Base-by-base conservation (phyloP, 495 filamentous ascomycete genomes). In the Aspergillus nanangensis region DNA sequence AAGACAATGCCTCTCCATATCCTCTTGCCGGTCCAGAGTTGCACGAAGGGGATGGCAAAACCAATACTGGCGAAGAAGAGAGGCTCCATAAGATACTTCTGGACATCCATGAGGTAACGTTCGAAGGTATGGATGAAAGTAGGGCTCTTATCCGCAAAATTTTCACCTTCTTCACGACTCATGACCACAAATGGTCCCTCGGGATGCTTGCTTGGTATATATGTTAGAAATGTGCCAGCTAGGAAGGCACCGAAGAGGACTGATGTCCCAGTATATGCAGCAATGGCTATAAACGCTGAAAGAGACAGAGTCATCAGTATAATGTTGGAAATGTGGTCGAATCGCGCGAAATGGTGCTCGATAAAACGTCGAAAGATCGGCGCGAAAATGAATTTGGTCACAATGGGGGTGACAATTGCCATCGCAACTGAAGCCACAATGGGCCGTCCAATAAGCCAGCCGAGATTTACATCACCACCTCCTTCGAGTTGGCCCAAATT, bases 1-100 rank as follows among this genome's bases (percentile, higher is more conserved):
- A 82, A 91, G 10, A 87, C 63, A 0, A 88, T 47, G 0, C 87
- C 87, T 34, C 77, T 75, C 87, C 83, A 91, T n/a, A 88, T 61
- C 0, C 83, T 70, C 41, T 66, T 55, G 5, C 76, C 76, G 0
- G 59, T 66, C 65, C 87, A 90, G 52, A 91, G 75, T 11, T 77
- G 55, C 8, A 77, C 67, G 32, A 90, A 82, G 0, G 87, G 86
- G 18, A 92, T 84, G 0, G 85, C 80, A 51, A 90, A 89, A 1
- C 87, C 84, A 24, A 90, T 81, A 53, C 72, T 68, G 25, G 74
- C 76, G 50, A 91, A 92, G 67, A 91, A 90, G 41, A 88, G 72
- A 1, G 86, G 84, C 39, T 81, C 77, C 18, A 91, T 72, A 3
- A 89, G 61, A 35, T 68, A 73, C 15, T 69, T 38, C 14, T 81